phyloP scores from a whole-genome alignment of 73 alveolate genomes.

The Paramecium pentaurelia region DNA sequence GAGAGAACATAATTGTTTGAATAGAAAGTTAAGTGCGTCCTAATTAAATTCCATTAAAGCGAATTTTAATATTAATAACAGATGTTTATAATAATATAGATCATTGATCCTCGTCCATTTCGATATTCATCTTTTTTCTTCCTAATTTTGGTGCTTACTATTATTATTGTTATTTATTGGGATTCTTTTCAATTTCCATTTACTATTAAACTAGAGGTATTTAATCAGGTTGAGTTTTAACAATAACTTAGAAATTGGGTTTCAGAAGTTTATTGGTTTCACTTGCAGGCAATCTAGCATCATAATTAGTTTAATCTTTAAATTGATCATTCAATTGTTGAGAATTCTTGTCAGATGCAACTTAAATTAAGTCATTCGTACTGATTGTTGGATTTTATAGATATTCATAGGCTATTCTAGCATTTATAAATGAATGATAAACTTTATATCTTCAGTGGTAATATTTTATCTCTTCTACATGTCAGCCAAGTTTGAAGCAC shows the following conservation, averaged over 20 bases:
- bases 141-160: not conserved
- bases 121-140: slow-evolving; percentile 21
- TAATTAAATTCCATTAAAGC: not conserved
- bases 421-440: not conserved
- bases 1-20: not conserved
- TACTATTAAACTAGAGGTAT: not conserved
- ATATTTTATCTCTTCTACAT: not conserved
- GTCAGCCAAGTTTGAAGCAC: not conserved
- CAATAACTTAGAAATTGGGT: slow-evolving; percentile 21
- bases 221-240: not conserved
- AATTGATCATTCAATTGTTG: not conserved
- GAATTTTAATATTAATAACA: not conserved
- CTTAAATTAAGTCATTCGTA: not conserved
- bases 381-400: not conserved
- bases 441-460: slow-evolving; percentile 29
- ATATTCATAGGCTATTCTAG: slow-evolving; percentile 23
- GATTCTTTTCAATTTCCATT: not conserved
- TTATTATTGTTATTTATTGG: not conserved
- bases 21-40: not conserved
- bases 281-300: not conserved
- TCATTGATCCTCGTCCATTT: slow-evolving; percentile 4
- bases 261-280: not conserved
- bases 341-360: not conserved
- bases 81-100: not conserved
- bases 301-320: not conserved